These are phyloP conservation scores for Spiraea crenata DNA, from an alignment of 331 rosid genomes.

Conservation along the genomic window DNA sequence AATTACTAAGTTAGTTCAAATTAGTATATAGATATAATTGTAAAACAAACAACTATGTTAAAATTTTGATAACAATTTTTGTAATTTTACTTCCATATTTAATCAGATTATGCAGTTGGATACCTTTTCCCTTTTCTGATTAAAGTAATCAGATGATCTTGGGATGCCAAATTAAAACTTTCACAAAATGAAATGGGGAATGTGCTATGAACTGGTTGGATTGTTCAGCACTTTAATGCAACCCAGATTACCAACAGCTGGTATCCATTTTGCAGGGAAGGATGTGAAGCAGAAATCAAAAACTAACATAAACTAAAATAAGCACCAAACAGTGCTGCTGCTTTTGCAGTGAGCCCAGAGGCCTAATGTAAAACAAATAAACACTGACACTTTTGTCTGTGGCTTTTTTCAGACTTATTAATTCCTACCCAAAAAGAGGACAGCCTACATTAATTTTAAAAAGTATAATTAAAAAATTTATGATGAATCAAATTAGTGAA, in stretches of 20 bases:
- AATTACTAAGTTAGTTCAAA: too few species aligned
- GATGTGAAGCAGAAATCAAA: slow-evolving; percentile 4
- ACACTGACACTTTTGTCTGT: neutral
- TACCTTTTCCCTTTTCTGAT: too few species aligned
- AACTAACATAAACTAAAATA: neutral
- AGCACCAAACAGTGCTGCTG: neutral
- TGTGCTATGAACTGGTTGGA: neutral
- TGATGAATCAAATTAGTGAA: neutral
- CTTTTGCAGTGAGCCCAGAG: neutral
- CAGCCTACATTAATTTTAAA: neutral
- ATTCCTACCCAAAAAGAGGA: neutral
- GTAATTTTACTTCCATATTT: too few species aligned
- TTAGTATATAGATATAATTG: too few species aligned
- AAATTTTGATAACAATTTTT: too few species aligned
- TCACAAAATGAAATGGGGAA: neutral
- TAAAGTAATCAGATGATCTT: too few species aligned
- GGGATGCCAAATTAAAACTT: neutral
- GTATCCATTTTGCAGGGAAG: neutral
- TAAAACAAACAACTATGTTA: too few species aligned
- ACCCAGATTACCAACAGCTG: neutral
- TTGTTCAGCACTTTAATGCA: neutral
- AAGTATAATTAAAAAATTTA: neutral
- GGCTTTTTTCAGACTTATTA: neutral
- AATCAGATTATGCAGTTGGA: too few species aligned
- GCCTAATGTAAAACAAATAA: neutral